Conservation (phyloP, 768 basidiomycete species). For the Phanerochaete sordida region DNA sequence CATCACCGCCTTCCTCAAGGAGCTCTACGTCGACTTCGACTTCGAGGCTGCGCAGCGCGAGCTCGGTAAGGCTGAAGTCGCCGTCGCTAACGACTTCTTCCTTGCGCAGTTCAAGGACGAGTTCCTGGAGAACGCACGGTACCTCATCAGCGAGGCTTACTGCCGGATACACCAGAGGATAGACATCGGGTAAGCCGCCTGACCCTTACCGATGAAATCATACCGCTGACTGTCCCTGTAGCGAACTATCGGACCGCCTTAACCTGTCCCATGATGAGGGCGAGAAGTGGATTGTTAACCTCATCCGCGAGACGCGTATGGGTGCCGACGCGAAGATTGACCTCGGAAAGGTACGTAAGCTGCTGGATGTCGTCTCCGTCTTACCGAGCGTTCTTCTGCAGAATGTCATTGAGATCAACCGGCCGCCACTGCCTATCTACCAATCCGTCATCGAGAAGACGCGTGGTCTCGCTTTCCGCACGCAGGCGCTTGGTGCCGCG, state of each 20-base stretch:
- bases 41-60: constrained; percentile 92
- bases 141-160: constrained; percentile 95
- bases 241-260: constrained; percentile 89
- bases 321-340: constrained; percentile 98
- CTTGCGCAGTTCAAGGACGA: constrained; percentile 86
- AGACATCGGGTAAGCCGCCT: constrained; percentile 65
- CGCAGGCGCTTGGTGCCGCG: constrained; percentile 85
- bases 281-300: constrained; percentile 99
- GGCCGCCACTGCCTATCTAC: constrained; percentile 85
- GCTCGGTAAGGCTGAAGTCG: constrained; percentile 71
- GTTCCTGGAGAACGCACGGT: constrained; percentile 95
- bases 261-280: constrained; percentile 95
- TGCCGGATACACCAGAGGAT: constrained; percentile 95
- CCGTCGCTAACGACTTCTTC: constrained; percentile 94
- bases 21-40: constrained; percentile 93
- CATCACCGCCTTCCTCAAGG: constrained; percentile 88
- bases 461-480: constrained; percentile 85
- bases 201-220: not conserved
- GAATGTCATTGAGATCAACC: constrained; percentile 96
- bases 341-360: constrained; percentile 74
- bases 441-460: constrained; percentile 96
- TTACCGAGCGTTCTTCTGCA: constrained; percentile 30
- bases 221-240: constrained; percentile 24
- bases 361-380: not conserved
- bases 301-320: constrained; percentile 96